Percentiles rank a stretch among this genome's conserved stretches.
Evolutionary conservation across 2,329 filamentous ascomycete genomes (phyloP).

Genomic region (Fusarium anguioides): DNA sequence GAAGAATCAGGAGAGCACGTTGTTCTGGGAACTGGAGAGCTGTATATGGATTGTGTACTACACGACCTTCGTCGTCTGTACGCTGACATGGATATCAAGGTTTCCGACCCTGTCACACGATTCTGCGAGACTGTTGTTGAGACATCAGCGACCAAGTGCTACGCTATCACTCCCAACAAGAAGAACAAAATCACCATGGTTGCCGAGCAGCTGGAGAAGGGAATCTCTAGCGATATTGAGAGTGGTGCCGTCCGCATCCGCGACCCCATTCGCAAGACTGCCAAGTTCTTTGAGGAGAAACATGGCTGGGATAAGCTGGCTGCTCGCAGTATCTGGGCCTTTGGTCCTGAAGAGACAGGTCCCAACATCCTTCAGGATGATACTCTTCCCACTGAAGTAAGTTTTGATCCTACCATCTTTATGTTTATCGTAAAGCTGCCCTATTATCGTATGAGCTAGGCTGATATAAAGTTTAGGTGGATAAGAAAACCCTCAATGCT

Average conservation of each 20-base stretch:
- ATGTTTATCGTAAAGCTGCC: conserved; percentile 1
- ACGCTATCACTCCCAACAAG: conserved; percentile 97
- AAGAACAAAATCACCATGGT: conserved; percentile 99
- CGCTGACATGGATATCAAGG: conserved; percentile 99
- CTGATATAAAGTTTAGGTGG: conserved; percentile 66
- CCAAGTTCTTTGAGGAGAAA: conserved; percentile 96
- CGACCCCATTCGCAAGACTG: conserved; percentile 91
- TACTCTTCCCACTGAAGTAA: conserved; percentile 86
- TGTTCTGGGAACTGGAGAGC: conserved; percentile 91
- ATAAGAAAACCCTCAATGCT: conserved; percentile 87
- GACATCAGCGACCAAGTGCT: conserved; percentile 97
- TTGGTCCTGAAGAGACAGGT: conserved; percentile 93
- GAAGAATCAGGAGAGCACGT: conserved; percentile 98
- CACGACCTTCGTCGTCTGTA: conserved; percentile 95
- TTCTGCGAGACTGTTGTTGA: conserved; percentile 99
- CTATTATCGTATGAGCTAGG: conserved; percentile 8
- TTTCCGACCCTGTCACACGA: conserved; percentile 95
- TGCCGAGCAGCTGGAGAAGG: conserved; percentile 93
- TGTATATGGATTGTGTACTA: conserved; percentile 99
- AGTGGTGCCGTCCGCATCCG: conserved; percentile 89
- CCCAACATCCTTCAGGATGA: conserved; percentile 98
- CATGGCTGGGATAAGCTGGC: conserved; percentile 98
- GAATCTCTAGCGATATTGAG: conserved; percentile 95
- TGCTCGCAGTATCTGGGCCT: conserved; percentile 96
- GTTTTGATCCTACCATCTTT: conserved; percentile 39